Evolutionary conservation across 345 rosid genomes (phyloP).

Genomic region (Mallotus nudiflorus): DNA sequence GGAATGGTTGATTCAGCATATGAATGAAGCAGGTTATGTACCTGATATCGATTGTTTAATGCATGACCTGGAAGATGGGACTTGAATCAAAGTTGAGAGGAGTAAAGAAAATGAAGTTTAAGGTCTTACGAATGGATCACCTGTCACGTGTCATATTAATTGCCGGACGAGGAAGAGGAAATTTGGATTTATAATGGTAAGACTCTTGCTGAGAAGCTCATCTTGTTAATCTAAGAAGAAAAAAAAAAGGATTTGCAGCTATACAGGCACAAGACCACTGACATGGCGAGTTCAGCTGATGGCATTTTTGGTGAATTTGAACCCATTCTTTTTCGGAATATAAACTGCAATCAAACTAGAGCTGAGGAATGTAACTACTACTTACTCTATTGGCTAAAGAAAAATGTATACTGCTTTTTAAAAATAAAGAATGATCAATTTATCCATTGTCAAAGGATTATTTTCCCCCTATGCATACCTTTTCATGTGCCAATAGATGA

Average conservation of each 20-base stretch:
- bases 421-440: too few species aligned
- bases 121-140: too few species aligned
- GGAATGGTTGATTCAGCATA: slow-evolving; percentile 49
- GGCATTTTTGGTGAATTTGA: background rate
- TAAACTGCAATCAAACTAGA: background rate
- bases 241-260: background rate
- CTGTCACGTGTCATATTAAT: too few species aligned
- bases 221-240: background rate
- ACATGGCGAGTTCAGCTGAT: too few species aligned
- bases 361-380: background rate
- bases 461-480: background rate
- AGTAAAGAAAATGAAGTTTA: background rate
- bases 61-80: slow-evolving; percentile 45
- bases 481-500: background rate
- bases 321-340: background rate
- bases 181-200: background rate
- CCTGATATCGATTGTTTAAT: slow-evolving; percentile 46
- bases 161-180: background rate
- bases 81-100: slow-evolving; percentile 21
- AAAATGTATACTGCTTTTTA: background rate
- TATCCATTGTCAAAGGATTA: too few species aligned
- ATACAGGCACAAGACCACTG: background rate
- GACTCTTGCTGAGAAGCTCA: background rate
- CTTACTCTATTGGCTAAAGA: background rate
- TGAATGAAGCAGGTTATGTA: slow-evolving; percentile 54